These are phyloP conservation scores for Alloteropsis semialata DNA, from an alignment of 176 grass and related monocot species.

Conservation along the genomic window DNA sequence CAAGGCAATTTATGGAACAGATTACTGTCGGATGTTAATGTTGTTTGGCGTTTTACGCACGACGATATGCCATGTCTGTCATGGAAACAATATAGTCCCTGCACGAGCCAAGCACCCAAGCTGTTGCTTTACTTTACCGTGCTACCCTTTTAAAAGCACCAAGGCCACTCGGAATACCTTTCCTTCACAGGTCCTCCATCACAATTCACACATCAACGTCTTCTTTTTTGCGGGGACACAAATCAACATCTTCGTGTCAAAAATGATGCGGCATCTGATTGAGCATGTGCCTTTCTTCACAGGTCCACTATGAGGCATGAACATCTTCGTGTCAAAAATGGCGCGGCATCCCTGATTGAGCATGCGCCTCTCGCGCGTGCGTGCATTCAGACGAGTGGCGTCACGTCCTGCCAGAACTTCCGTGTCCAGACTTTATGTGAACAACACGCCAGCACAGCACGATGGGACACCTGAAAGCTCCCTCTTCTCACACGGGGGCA, in stretches of 20 bases:
- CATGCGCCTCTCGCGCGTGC: constrained; percentile 5
- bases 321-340: not conserved
- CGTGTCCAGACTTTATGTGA: not conserved
- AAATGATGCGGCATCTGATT: not conserved
- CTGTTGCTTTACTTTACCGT: not conserved
- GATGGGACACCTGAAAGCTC: not conserved
- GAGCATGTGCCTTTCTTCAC: not conserved
- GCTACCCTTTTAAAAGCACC: not conserved
- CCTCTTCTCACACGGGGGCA: not conserved
- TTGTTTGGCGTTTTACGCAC: not conserved
- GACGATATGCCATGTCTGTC: not conserved
- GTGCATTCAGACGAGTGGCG: not conserved
- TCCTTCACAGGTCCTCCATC: not conserved
- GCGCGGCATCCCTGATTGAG: not conserved
- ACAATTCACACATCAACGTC: not conserved
- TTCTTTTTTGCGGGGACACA: no score
- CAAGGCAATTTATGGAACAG: not conserved
- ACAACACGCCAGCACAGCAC: not conserved
- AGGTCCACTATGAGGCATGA: not conserved
- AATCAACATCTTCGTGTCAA: not conserved
- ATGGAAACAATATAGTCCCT: not conserved
- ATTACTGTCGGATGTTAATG: not conserved
- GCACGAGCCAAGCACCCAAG: not conserved
- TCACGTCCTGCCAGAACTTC: not conserved
- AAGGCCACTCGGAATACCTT: not conserved